A percentile compares a stretch with the other conserved stretches of the same genome.
Conservation (phyloP, 148 eudicot species). For the Amaranthus cruentus region DNA sequence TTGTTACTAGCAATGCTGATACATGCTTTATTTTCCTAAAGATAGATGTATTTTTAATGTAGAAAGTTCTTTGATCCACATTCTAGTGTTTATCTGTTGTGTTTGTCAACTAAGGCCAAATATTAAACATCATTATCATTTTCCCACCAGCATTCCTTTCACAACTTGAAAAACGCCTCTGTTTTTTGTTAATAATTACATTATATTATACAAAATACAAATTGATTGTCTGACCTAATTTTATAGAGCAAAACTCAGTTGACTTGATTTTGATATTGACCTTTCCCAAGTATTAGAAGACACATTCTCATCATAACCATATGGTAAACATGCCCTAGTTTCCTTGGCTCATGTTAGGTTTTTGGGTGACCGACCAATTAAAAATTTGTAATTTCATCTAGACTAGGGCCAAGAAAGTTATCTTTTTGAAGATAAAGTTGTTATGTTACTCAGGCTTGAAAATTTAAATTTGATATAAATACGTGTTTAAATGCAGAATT, state of each 20-base stretch:
- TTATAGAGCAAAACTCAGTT: slow-evolving; percentile 13
- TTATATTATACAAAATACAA: background rate
- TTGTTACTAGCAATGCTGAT: slow-evolving; percentile 6
- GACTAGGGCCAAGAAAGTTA: no score
- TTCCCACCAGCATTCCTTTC: slow-evolving; percentile 12
- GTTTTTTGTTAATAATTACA: background rate
- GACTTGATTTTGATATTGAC: slow-evolving; percentile 6
- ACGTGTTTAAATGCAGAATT: no score
- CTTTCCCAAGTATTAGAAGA: slow-evolving; percentile 11
- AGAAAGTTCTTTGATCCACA: background rate
- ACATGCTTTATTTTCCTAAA: background rate
- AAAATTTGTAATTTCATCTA: no score
- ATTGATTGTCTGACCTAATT: slow-evolving; percentile 19
- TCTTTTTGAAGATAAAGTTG: no score
- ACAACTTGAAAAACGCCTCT: slow-evolving; percentile 3
- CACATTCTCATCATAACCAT: background rate
- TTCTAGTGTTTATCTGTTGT: slow-evolving; percentile 14
- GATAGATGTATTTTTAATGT: background rate
- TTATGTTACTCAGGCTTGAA: no score
- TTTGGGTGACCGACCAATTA: no score
- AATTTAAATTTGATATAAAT: no score
- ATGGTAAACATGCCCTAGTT: background rate
- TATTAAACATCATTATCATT: slow-evolving; percentile 1
- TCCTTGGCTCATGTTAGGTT: no score
- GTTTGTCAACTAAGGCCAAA: slow-evolving; percentile 21